These are phyloP conservation scores for Arabis alpina DNA, from an alignment of 345 rosid genomes.

Conservation along the genomic window DNA sequence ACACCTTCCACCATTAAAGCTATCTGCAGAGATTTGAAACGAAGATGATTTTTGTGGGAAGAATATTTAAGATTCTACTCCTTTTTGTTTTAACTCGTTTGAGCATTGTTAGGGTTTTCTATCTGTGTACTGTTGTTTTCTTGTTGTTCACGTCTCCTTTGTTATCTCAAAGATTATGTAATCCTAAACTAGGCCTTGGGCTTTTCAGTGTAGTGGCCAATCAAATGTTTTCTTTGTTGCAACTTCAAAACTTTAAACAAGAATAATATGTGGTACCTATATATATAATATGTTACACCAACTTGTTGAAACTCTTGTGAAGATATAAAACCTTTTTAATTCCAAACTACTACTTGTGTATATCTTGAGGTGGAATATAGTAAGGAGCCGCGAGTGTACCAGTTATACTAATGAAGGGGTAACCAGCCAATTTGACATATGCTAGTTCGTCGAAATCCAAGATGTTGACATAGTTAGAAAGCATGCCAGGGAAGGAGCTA, in stretches of 20 bases:
- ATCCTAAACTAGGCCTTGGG: conserved; percentile 28
- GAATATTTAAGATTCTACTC: conserved; percentile 19
- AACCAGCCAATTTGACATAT: no score
- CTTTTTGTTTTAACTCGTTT: conserved; percentile 13
- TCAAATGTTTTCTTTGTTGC: background rate
- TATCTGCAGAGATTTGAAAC: conserved; percentile 62
- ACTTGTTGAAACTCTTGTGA: no score
- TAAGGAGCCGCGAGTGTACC: no score
- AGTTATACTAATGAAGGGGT: no score
- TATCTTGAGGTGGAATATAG: no score
- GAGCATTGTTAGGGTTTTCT: conserved; percentile 13
- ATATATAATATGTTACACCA: no score
- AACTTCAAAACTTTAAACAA: background rate
- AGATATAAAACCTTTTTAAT: no score
- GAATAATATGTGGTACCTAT: no score
- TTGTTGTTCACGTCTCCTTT: conserved; percentile 26
- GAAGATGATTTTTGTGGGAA: conserved; percentile 36
- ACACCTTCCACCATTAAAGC: conserved; percentile 75
- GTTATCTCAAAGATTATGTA: conserved; percentile 7
- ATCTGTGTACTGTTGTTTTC: conserved; percentile 17
- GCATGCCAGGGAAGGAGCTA: no score
- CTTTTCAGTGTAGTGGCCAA: conserved; percentile 7
- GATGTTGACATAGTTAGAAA: no score
- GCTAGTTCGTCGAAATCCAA: no score
- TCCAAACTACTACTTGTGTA: no score